phyloP scores from a whole-genome alignment of 441 rosid species.

The Gossypium lobatum region DNA sequence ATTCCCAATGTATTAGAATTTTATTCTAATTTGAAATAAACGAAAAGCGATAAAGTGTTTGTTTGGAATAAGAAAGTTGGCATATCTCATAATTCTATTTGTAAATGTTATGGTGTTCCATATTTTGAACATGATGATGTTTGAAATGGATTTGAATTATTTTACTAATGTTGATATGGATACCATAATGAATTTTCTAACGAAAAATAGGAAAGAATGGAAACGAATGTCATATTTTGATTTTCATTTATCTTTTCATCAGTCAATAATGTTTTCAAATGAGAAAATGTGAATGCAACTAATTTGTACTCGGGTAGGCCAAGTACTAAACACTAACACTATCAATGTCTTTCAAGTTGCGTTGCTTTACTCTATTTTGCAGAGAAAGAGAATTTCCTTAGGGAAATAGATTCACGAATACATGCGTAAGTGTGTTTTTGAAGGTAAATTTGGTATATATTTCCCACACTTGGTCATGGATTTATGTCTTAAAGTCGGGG shows the following conservation, averaged over 20 bases:
- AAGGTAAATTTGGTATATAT: background rate
- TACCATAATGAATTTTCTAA: background rate
- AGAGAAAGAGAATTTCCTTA: background rate
- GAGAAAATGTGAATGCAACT: background rate
- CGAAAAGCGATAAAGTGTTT: background rate
- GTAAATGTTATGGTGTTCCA: background rate
- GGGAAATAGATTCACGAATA: background rate
- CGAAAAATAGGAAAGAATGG: background rate
- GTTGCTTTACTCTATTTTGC: background rate
- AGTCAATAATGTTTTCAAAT: background rate
- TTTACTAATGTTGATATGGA: background rate
- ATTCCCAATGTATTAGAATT: background rate
- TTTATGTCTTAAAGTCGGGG: background rate
- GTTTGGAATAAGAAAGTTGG: background rate
- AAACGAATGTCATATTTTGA: background rate
- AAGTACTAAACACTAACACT: background rate
- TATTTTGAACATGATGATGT: background rate
- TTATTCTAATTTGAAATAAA: background rate
- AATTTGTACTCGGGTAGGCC: background rate
- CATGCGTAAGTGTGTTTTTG: background rate
- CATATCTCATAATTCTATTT: too few species aligned
- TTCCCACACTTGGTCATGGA: background rate
- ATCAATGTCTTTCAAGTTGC: background rate
- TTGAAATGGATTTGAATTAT: background rate
- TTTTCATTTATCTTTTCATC: background rate